Evolutionary conservation across 345 rosid species (phyloP).

Genomic region (Acer campestre): DNA sequence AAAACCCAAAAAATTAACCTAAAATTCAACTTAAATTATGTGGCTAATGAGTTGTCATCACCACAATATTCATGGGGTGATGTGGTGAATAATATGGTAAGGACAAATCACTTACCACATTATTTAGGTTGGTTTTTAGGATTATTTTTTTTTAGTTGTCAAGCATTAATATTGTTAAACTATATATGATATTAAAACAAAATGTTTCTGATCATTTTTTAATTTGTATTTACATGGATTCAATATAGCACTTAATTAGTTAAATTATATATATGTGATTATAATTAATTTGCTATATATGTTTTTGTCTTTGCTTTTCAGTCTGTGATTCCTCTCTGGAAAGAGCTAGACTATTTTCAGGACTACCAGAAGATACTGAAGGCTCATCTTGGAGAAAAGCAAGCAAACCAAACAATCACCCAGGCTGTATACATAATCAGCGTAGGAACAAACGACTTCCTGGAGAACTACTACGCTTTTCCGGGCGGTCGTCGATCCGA

Average conservation of each 20-base stretch:
- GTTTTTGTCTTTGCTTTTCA: conserved; percentile 16
- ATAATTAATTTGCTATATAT: too few relatives aligned
- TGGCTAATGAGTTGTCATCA: too few relatives aligned
- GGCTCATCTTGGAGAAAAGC: conserved; percentile 40
- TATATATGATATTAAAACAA: too few relatives aligned
- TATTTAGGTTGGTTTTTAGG: too few relatives aligned
- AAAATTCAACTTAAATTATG: too few relatives aligned
- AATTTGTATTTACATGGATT: neutral
- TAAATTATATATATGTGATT: neutral
- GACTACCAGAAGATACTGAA: conserved; percentile 49
- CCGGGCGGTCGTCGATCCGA: conserved; percentile 43
- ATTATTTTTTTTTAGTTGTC: too few relatives aligned
- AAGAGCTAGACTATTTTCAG: conserved; percentile 53
- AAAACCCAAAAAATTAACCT: too few relatives aligned
- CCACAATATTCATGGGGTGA: too few relatives aligned
- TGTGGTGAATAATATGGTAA: too few relatives aligned
- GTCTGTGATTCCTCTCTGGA: conserved; percentile 68
- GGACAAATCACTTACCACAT: too few relatives aligned
- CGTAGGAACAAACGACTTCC: conserved; percentile 62
- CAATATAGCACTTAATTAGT: neutral
- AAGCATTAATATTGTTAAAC: too few relatives aligned
- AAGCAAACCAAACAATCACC: conserved; percentile 33
- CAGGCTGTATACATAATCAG: conserved; percentile 54
- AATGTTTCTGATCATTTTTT: too few relatives aligned
- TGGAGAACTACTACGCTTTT: conserved; percentile 55